Base-by-base conservation (phyloP, 805 yeast genomes). In the Kuraishia molischiana region DNA sequence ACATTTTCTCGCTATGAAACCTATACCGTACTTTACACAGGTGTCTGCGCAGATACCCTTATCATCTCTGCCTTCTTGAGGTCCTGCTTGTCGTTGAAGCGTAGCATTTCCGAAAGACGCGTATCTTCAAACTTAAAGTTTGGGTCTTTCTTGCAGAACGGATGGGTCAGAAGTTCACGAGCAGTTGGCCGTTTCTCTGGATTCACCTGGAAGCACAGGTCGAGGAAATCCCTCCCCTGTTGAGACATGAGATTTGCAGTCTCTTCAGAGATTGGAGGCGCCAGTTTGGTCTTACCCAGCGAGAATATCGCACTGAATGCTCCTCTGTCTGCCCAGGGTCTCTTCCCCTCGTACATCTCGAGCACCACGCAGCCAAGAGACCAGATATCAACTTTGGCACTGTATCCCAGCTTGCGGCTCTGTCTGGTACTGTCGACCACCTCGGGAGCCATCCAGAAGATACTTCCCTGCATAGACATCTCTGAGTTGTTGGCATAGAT, bases 371-470 rank as follows among this genome's bases (percentile, higher is more conserved):
- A 92, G 1, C 99, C 99, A 19, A 90, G 59, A 1, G 97, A 89
- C 99, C 99, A 92, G 29, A 92, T 89, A 59, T 92, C 99, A 19
- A 92, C 87, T 59, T 92, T 92, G 17, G 98, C 98, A 64, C 95
- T 85, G 56, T 92, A 92, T 1, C 98, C 98, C 54, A 82, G 92
- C 45, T 79, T 79, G 47, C 72, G 72, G 47, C 76, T 74, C 44
- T 77, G 80, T 3, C 75, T 78, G 17, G 77, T 77, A 41, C 85
- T 86, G 54, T 87, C 90, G 36, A 92, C 87, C 45, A 94, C 95
- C 54, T 92, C 99, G 0, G 99, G 99, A 1, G 99, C 99, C 98
- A 92, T 92, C 98, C 98, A 92, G 57, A 89, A 92, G 1, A 94
- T 86, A 0, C 98, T 89, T 19, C 99, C 99, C 59, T 94, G 95